Percentiles rank a stretch among this genome's conserved stretches.
Conservation (phyloP, 305 asterid genomes). For the Fraxinus xanthoxyloides region DNA sequence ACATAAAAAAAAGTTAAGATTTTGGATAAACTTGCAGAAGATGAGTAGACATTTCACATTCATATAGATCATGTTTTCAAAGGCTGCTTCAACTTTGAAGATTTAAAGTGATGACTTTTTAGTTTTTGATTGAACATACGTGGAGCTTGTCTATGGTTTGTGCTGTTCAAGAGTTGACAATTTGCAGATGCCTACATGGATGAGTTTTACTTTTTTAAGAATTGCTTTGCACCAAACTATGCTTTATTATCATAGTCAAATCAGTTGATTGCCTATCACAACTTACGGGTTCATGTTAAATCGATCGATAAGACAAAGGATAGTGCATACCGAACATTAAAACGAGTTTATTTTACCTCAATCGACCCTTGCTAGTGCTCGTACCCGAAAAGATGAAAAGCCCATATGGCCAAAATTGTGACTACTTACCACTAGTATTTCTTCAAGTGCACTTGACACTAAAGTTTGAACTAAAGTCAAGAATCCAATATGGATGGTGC, state of each 20-base stretch:
- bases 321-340: not conserved
- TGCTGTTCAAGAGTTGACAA: slow-evolving; percentile 1
- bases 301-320: not conserved
- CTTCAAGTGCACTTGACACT: not conserved
- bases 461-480: not conserved
- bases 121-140: not conserved
- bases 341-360: not conserved
- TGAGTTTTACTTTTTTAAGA: not conserved
- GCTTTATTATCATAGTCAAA: not conserved
- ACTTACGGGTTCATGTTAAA: not conserved
- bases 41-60: not conserved
- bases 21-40: not conserved
- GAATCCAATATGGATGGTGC: slow-evolving; percentile 3
- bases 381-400: not conserved
- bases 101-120: not conserved
- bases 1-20: not conserved
- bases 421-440: not conserved
- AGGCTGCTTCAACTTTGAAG: not conserved
- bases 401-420: not conserved
- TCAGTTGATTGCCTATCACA: not conserved
- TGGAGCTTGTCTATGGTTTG: not conserved
- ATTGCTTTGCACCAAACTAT: not conserved
- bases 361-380: not conserved
- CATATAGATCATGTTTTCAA: not conserved
- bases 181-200: not conserved